A percentile compares a stretch with the other conserved stretches of the same genome.
Evolutionary conservation across 768 basidiomycete genomes (phyloP).

Genomic region (Candolleomyces aberdarensis): DNA sequence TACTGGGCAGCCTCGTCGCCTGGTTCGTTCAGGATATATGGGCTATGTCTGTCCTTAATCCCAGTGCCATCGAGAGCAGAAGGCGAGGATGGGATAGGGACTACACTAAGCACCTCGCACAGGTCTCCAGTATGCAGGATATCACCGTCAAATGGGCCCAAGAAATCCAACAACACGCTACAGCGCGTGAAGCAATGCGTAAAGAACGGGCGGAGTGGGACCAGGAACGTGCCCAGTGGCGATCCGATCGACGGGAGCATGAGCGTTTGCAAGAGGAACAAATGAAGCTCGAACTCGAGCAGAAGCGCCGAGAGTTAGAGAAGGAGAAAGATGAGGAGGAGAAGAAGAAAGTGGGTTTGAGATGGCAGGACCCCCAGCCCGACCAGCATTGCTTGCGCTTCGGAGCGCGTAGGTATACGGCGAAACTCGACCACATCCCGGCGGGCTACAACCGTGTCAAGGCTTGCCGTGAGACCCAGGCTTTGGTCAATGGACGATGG

Average conservation of each 20-base stretch:
- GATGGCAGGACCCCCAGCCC: neutral
- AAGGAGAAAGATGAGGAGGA: constrained; percentile 1
- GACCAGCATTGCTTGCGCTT: neutral
- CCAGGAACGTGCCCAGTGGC: neutral
- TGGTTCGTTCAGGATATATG: neutral
- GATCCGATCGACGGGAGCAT: neutral
- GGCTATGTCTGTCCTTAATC: neutral
- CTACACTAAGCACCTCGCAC: neutral
- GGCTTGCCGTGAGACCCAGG: neutral
- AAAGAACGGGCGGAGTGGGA: neutral
- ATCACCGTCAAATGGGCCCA: neutral
- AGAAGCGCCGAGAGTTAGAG: neutral
- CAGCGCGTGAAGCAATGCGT: neutral
- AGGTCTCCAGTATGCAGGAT: neutral
- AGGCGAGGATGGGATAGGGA: neutral
- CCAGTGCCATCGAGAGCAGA: neutral
- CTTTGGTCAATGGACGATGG: neutral
- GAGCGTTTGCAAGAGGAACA: neutral
- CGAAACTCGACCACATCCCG: neutral
- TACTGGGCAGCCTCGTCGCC: neutral
- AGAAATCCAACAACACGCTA: neutral
- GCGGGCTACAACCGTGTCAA: neutral
- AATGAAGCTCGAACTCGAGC: neutral
- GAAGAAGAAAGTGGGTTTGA: neutral
- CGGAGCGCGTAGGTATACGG: neutral